Evolutionary conservation across 768 basidiomycete genomes (phyloP).

Genomic region (Phlebiopsis gigantea): DNA sequence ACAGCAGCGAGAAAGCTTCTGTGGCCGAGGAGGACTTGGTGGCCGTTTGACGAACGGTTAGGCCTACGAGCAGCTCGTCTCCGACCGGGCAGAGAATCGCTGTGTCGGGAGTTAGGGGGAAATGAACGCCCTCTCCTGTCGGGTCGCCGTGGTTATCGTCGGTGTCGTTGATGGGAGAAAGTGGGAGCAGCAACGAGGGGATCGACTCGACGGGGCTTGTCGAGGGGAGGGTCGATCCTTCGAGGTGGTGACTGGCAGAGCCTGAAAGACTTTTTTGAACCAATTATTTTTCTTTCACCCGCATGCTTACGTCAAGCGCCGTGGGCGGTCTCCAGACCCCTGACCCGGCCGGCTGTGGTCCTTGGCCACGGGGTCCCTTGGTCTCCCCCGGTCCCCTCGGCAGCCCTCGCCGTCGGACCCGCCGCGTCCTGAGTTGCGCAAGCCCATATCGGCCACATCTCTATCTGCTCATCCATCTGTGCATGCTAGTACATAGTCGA

Average conservation of each 20-base stretch:
- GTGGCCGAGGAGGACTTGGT: constrained; percentile 13
- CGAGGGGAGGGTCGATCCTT: constrained; percentile 38
- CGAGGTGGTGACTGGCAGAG: constrained; percentile 23
- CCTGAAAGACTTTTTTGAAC: constrained; percentile 8
- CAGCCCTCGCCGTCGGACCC: not conserved
- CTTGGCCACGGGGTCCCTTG: not conserved
- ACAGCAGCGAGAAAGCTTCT: constrained; percentile 15
- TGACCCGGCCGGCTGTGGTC: constrained; percentile 2
- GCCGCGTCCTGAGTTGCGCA: not conserved
- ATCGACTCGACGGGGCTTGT: constrained; percentile 31
- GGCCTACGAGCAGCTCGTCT: constrained; percentile 17
- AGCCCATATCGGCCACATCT: constrained; percentile 1
- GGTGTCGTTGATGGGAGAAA: constrained; percentile 35
- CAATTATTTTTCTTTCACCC: constrained; percentile 3
- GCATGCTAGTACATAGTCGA: not conserved
- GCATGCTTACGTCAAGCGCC: constrained; percentile 20
- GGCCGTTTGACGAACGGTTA: constrained; percentile 12
- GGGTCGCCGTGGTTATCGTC: constrained; percentile 33
- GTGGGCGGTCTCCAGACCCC: not conserved
- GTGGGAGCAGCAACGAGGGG: constrained; percentile 30
- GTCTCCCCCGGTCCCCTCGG: not conserved
- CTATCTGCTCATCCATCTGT: constrained; percentile 1
- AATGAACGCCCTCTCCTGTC: constrained; percentile 27
- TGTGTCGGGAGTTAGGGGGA: constrained; percentile 16
- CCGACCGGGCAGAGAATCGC: constrained; percentile 23